Evolutionary conservation across 176 grass and related monocot species (phyloP), one percentile per base, ranked within the genome.

Genomic region (Tillandsia leiboldiana): DNA sequence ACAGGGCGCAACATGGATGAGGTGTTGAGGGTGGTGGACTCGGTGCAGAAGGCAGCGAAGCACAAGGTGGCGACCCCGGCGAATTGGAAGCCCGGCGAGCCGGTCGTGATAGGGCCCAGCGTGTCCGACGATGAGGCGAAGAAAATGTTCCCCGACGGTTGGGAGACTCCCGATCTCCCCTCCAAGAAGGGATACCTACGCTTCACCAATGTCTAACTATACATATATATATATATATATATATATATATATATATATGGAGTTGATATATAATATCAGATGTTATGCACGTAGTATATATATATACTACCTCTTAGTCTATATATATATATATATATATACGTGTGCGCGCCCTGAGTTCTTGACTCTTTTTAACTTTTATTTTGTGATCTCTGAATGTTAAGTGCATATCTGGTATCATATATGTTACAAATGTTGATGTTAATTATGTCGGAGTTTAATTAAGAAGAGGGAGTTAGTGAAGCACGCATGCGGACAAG

Each of bases 1-100:
- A 90, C 82, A 13, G 89, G 93, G 2, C 56, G 93, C 28, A 90
- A 89, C 83, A 97, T 92, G 89, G 89, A 92, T 47, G 93, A 97
- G 84, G 86, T 97, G 76, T 0, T 90, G 59, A 77, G 89, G 8
- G 86, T 83, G 29, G 81, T 87, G 9, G 89, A 92, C 52, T 89
- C 89, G 11, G 74, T 96, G 66, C 89, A 89, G 49, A 89, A 75
- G 68, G 82, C 64, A 17, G 75, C 86, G 14, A 84, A 54, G 79
- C 74, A 92, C 81, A 77, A 67, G 72, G 83, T 96, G 12, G 89
- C 86, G 15, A 96, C 93, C 2, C 93, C 89, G 6, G 93, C 54
- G 17, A 90, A 96, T 71, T 96, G 93, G 93, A 92, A 83, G 76
- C 79, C 71, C 2, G 89, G 89, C 0, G 86, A 96, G 1, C 2